Evolutionary conservation across 225 moss, liverwort and hornwort species (phyloP).

Genomic region (Pleurozium schreberi): DNA sequence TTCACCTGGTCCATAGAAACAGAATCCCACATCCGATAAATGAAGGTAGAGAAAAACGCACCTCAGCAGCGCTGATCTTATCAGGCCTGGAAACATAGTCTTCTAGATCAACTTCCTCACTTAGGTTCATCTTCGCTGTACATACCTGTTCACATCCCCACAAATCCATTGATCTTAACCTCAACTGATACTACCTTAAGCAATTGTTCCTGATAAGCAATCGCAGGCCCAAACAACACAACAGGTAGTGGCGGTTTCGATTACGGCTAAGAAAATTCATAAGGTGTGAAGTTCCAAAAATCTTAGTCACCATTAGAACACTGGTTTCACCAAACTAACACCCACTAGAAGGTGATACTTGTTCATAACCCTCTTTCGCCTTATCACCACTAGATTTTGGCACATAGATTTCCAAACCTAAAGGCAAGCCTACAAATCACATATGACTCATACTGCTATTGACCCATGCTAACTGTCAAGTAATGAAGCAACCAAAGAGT

Average conservation of each 20-base stretch:
- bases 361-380: not conserved
- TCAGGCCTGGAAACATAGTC: slow-evolving; percentile 90
- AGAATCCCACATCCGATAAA: not conserved
- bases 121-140: slow-evolving; percentile 91
- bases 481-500: not conserved
- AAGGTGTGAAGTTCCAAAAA: not conserved
- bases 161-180: not conserved
- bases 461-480: not conserved
- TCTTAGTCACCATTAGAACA: not conserved
- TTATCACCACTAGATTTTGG: not conserved
- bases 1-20: not conserved
- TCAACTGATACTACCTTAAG: not conserved
- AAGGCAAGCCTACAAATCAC: not conserved
- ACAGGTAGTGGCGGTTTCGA: not conserved
- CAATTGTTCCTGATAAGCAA: not conserved
- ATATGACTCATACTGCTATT: not conserved
- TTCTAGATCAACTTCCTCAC: slow-evolving; percentile 90
- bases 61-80: slow-evolving; percentile 96
- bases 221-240: not conserved
- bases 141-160: slow-evolving; percentile 50
- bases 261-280: not conserved
- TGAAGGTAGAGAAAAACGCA: slow-evolving; percentile 2
- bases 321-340: not conserved
- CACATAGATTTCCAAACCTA: not conserved
- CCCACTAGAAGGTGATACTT: not conserved